Conservation (phyloP, 441 rosid genomes). For the Croton laevigatus region DNA sequence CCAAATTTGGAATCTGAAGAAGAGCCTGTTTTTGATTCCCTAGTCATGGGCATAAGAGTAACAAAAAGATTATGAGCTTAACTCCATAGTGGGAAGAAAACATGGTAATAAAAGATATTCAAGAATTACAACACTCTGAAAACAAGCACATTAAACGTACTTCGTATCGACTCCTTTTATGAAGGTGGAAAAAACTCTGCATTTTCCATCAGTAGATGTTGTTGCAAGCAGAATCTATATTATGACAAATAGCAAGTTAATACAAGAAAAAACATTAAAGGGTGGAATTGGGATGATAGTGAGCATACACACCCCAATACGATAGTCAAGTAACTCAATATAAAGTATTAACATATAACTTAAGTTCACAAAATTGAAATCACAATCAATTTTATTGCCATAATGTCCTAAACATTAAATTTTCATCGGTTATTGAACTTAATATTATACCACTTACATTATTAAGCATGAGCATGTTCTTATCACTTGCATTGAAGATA, state of each 20-base stretch:
- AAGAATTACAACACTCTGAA: constrained; percentile 7
- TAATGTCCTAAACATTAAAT: not conserved
- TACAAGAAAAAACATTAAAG: too few relatives aligned
- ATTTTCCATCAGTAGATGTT: constrained; percentile 96
- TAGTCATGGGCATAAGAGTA: constrained; percentile 28
- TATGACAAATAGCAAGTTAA: not conserved
- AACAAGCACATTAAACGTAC: constrained; percentile 34
- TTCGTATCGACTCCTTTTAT: constrained; percentile 95
- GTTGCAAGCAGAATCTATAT: constrained; percentile 89
- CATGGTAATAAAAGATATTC: not conserved
- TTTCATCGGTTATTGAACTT: too few relatives aligned
- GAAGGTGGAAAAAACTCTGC: constrained; percentile 91
- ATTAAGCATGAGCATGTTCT: too few relatives aligned
- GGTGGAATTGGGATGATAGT: too few relatives aligned
- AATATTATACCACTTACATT: too few relatives aligned
- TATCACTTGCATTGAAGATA: too few relatives aligned
- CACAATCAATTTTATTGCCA: not conserved
- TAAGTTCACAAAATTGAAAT: not conserved
- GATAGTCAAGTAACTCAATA: not conserved
- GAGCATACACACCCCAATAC: too few relatives aligned
- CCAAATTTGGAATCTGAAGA: constrained; percentile 86
- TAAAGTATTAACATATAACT: not conserved
- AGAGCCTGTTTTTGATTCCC: constrained; percentile 71
- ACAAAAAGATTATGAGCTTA: constrained; percentile 22
- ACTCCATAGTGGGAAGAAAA: constrained; percentile 4